Percentiles rank a stretch among this genome's conserved stretches.
These are phyloP conservation scores for Cryphonectria naterciae DNA, from an alignment of 2,329 filamentous ascomycete genomes.

Conservation along the genomic window DNA sequence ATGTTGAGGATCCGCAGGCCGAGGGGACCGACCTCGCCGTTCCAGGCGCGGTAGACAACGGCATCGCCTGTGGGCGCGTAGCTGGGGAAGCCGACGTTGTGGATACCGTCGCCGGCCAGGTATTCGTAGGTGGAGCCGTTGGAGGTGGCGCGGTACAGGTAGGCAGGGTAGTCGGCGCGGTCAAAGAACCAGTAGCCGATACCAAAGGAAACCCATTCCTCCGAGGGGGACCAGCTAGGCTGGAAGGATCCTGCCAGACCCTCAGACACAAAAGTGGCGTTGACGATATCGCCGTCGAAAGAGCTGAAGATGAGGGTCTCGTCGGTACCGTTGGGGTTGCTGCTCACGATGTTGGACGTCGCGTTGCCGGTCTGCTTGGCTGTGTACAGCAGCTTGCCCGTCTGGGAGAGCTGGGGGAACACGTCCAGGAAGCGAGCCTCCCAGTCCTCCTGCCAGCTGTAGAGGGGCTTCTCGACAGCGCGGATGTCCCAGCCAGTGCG, in stretches of 20 bases:
- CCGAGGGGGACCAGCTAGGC: conserved; percentile 44
- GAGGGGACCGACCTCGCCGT: conserved; percentile 31
- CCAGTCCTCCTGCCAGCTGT: conserved; percentile 45
- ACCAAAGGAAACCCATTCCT: conserved; percentile 44
- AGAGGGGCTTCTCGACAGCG: conserved; percentile 42
- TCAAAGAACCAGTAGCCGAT: conserved; percentile 45
- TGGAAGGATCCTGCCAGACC: conserved; percentile 45
- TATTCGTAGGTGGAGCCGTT: conserved; percentile 33
- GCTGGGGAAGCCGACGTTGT: conserved; percentile 46
- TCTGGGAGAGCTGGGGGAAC: conserved; percentile 41
- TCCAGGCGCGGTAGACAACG: conserved; percentile 41
- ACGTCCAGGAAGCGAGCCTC: conserved; percentile 49
- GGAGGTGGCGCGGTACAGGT: conserved; percentile 27
- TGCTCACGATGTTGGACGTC: conserved; percentile 38
- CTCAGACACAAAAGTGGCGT: conserved; percentile 32
- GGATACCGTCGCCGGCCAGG: conserved; percentile 37
- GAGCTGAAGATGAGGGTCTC: conserved; percentile 14
- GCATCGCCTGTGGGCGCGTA: conserved; percentile 43
- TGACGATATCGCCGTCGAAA: conserved; percentile 6
- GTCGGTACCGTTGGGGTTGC: conserved; percentile 36
- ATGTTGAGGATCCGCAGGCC: conserved; percentile 42
- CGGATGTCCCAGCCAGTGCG: conserved; percentile 37
- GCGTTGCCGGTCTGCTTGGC: conserved; percentile 46
- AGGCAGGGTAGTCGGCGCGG: conserved; percentile 34
- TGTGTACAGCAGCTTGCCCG: conserved; percentile 39